Percentiles rank a stretch among this genome's conserved stretches.
phyloP scores from a whole-genome alignment of 331 rosid species.

The Acacia pycnantha region DNA sequence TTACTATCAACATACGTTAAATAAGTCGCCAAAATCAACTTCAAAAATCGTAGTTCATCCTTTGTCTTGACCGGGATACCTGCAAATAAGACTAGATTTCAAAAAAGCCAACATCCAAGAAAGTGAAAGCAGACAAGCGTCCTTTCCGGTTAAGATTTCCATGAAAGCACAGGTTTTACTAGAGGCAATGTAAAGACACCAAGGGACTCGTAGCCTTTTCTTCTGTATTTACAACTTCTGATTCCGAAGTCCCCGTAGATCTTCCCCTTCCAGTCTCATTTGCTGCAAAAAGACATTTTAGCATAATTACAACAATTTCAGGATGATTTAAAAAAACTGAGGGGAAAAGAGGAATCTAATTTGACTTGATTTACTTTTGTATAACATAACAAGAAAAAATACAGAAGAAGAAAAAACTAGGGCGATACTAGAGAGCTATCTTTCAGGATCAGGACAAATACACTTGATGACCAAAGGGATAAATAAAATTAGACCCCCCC shows the following conservation, averaged over 20 bases:
- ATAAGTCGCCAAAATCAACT: background rate
- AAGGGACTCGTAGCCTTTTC: constrained; percentile 35
- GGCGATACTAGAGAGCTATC: background rate
- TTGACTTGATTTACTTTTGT: background rate
- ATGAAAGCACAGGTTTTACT: constrained; percentile 4
- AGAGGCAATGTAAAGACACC: background rate
- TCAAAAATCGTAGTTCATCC: constrained; percentile 4
- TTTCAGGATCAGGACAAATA: background rate
- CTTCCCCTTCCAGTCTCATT: constrained; percentile 34
- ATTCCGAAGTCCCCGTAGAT: constrained; percentile 35
- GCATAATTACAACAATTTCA: constrained; percentile 8
- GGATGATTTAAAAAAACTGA: background rate
- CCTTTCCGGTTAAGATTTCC: background rate
- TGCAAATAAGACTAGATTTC: constrained; percentile 30
- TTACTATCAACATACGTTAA: background rate
- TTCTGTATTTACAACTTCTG: constrained; percentile 45
- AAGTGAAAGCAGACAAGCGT: background rate
- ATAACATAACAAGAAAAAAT: background rate
- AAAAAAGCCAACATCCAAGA: background rate
- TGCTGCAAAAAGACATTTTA: constrained; percentile 41
- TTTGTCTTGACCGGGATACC: constrained; percentile 34
- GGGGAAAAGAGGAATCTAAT: background rate
- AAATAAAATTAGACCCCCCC: background rate
- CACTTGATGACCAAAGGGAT: background rate
- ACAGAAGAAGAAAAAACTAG: background rate